These are phyloP conservation scores for Bipolaris cookei DNA, from an alignment of 2,329 filamentous ascomycete species.

Conservation along the genomic window DNA sequence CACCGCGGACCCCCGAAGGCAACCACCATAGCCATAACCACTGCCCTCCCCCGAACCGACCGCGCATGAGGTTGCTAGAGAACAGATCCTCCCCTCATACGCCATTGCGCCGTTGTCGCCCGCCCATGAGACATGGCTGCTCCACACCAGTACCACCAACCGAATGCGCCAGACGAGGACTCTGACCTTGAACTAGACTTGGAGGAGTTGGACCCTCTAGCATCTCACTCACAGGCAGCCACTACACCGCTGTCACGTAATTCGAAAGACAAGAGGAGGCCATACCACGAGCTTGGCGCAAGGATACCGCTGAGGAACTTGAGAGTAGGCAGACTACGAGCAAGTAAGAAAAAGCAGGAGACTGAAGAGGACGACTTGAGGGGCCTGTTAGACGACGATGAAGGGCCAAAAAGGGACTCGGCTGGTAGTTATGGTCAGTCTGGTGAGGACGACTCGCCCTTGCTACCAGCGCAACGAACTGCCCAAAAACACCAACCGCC, in stretches of 20 bases:
- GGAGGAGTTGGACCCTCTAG: constrained; percentile 75
- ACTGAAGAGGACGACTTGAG: constrained; percentile 69
- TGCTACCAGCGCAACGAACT: constrained; percentile 60
- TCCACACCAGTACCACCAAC: constrained; percentile 55
- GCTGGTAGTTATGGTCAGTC: constrained; percentile 64
- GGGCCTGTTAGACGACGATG: constrained; percentile 69
- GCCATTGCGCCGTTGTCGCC: constrained; percentile 14
- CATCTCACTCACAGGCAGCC: constrained; percentile 32
- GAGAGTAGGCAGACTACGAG: constrained; percentile 56
- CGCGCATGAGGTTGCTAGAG: constrained; percentile 23
- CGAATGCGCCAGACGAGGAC: constrained; percentile 71
- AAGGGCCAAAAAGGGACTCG: constrained; percentile 61
- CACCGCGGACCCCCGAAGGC: constrained; percentile 37
- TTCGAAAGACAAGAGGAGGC: constrained; percentile 41
- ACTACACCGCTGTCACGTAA: constrained; percentile 34
- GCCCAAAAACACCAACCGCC: constrained; percentile 32
- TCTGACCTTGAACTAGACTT: constrained; percentile 79
- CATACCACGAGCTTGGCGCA: constrained; percentile 53
- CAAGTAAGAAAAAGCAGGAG: constrained; percentile 51
- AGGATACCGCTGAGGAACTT: constrained; percentile 73
- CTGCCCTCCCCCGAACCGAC: not conserved
- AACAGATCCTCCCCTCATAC: not conserved
- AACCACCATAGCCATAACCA: constrained; percentile 9
- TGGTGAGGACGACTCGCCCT: constrained; percentile 75
- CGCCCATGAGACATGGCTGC: constrained; percentile 54